phyloP scores from a whole-genome alignment of 2,329 filamentous ascomycete species.

The Xylariaceae sp. region DNA sequence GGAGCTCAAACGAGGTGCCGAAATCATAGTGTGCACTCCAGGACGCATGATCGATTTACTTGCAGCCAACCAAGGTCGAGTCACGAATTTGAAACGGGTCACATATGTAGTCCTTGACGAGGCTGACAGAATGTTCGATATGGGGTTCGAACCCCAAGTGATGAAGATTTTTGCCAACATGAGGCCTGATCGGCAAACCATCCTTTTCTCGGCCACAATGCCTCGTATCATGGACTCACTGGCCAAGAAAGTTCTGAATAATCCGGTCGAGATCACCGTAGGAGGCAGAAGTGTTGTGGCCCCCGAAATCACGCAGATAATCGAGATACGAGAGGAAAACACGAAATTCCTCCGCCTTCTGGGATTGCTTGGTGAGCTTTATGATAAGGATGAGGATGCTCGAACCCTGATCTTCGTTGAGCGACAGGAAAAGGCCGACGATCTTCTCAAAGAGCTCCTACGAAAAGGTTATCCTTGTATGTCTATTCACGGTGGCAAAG shows the following conservation, averaged over 20 bases:
- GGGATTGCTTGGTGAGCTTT: constrained; percentile 80
- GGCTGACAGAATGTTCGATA: constrained; percentile 98
- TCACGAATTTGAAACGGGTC: constrained; percentile 83
- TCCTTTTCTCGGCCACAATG: constrained; percentile 95
- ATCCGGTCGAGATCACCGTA: constrained; percentile 86
- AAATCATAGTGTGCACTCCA: constrained; percentile 92
- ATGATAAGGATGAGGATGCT: constrained; percentile 81
- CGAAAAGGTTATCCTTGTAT: constrained; percentile 84
- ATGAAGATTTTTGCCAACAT: constrained; percentile 94
- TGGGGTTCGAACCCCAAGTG: constrained; percentile 98
- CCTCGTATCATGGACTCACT: constrained; percentile 87
- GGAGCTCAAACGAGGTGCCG: constrained; percentile 88
- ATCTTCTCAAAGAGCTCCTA: constrained; percentile 70
- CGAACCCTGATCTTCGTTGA: constrained; percentile 89
- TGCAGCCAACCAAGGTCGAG: constrained; percentile 86
- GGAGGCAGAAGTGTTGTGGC: constrained; percentile 83
- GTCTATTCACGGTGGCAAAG: constrained; percentile 90
- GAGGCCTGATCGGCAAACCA: constrained; percentile 86
- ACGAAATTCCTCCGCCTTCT: constrained; percentile 80
- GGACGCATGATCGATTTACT: constrained; percentile 94
- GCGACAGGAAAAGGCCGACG: constrained; percentile 83
- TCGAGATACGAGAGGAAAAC: constrained; percentile 78
- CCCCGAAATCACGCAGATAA: constrained; percentile 87
- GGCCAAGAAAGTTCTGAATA: constrained; percentile 79
- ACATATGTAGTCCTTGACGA: constrained; percentile 96